Conservation (phyloP, 1,284 basidiomycete species). For the Athelia psychrophila region DNA sequence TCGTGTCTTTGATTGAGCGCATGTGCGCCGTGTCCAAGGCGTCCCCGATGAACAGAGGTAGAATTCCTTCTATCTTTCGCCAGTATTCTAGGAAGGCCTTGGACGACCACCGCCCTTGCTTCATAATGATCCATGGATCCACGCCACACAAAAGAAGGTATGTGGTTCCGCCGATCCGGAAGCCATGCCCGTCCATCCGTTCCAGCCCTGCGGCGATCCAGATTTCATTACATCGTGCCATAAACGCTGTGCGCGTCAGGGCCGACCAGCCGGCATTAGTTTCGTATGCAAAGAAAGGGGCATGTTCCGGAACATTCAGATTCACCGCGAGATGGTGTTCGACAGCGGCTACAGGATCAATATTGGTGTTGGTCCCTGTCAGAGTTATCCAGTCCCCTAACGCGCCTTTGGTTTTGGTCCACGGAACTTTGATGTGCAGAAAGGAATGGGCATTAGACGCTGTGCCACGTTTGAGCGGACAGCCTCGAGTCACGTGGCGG, state of each 20-base stretch:
- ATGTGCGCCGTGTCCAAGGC: too few relatives aligned
- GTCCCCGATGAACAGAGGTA: slow-evolving; percentile 3
- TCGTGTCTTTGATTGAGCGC: too few relatives aligned
- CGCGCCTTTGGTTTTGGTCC: not conserved
- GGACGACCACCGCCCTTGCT: not conserved
- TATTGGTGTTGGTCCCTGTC: not conserved
- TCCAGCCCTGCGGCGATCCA: not conserved
- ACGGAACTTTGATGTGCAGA: not conserved
- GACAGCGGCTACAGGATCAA: not conserved
- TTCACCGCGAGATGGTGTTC: not conserved
- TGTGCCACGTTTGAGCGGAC: too few relatives aligned
- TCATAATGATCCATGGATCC: not conserved
- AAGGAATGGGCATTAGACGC: not conserved
- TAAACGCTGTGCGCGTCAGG: not conserved
- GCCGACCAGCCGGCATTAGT: not conserved
- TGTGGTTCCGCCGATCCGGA: not conserved
- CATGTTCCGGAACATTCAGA: not conserved
- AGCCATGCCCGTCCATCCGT: not conserved
- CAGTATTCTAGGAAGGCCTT: slow-evolving; percentile 8
- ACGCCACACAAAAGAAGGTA: not conserved
- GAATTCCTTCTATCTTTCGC: slow-evolving; percentile 1
- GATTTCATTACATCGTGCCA: not conserved
- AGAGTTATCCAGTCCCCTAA: not conserved
- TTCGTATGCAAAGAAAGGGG: not conserved
- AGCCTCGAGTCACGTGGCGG: not conserved